These are phyloP conservation scores for Jimgerdemannia flammicorona DNA, from an alignment of 192 early-diverging fungal species.

Conservation along the genomic window DNA sequence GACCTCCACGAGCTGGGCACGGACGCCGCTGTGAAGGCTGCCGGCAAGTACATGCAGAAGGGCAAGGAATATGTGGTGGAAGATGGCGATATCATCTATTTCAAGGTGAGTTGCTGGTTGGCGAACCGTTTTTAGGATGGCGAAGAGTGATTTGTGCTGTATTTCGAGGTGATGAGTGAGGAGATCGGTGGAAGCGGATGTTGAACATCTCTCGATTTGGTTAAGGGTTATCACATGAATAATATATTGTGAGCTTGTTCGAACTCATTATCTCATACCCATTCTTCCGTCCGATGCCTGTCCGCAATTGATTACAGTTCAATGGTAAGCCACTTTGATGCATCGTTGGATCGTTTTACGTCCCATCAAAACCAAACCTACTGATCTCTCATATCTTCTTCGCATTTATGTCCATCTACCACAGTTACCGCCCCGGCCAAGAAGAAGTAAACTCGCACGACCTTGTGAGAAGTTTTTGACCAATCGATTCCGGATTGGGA, in stretches of 20 bases:
- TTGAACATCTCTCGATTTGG: too few species aligned
- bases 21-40: conserved; percentile 89
- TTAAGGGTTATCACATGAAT: too few species aligned
- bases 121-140: too few species aligned
- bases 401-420: background rate
- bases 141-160: too few species aligned
- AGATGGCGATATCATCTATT: conserved; percentile 91
- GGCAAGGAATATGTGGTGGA: conserved; percentile 91
- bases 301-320: background rate
- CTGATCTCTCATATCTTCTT: background rate
- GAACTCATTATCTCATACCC: too few species aligned
- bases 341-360: too few species aligned
- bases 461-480: background rate
- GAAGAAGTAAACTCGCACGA: background rate
- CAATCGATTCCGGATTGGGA: too few species aligned
- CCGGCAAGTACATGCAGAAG: conserved; percentile 86
- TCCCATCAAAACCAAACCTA: too few species aligned
- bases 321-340: background rate
- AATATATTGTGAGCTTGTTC: too few species aligned
- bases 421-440: background rate
- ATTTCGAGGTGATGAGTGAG: too few species aligned
- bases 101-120: conserved; percentile 31
- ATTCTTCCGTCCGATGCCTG: background rate
- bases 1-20: conserved; percentile 81
- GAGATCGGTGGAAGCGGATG: background rate